Evolutionary conservation across 2,329 filamentous ascomycete genomes (phyloP).

Genomic region (Immersiporthe knoxdaviesiana): DNA sequence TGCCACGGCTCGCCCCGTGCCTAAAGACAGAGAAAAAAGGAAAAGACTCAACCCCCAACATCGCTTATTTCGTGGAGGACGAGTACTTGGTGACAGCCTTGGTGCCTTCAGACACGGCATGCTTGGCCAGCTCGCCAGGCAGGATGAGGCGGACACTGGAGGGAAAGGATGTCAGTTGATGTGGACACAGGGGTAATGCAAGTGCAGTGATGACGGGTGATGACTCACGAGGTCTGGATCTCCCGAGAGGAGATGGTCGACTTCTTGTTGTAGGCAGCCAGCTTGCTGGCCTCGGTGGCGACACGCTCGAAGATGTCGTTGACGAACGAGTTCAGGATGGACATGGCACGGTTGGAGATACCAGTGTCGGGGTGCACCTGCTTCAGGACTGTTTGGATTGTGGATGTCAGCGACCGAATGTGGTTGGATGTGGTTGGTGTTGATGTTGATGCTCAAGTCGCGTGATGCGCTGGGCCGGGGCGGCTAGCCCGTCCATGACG

Average conservation of each 20-base stretch:
- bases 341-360: slow-evolving; percentile 99
- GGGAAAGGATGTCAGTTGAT: slow-evolving; percentile 9
- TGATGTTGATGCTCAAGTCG: slow-evolving; percentile 7
- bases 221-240: slow-evolving; percentile 88
- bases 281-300: slow-evolving; percentile 97
- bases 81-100: slow-evolving; percentile 99
- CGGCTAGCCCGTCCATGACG: slow-evolving; percentile 6
- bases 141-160: slow-evolving; percentile 87
- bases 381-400: slow-evolving; percentile 83
- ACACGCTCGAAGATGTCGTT: slow-evolving; percentile 99
- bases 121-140: slow-evolving; percentile 98
- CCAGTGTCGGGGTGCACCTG: slow-evolving; percentile 99
- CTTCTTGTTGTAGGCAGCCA: slow-evolving; percentile 99
- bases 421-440: too few relatives aligned
- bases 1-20: slow-evolving; percentile 57
- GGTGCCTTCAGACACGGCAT: slow-evolving; percentile 98
- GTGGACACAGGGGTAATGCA: too few relatives aligned
- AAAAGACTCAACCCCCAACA: slow-evolving; percentile 45
- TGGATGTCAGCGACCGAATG: slow-evolving; percentile 37
- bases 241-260: slow-evolving; percentile 99
- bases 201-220: slow-evolving; percentile 40
- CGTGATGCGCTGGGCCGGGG: slow-evolving; percentile 2
- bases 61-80: slow-evolving; percentile 92
- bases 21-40: slow-evolving; percentile 63
- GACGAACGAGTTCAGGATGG: slow-evolving; percentile 99